Evolutionary conservation across 2,329 filamentous ascomycete species (phyloP).

Genomic region (Penicillium polonicum): DNA sequence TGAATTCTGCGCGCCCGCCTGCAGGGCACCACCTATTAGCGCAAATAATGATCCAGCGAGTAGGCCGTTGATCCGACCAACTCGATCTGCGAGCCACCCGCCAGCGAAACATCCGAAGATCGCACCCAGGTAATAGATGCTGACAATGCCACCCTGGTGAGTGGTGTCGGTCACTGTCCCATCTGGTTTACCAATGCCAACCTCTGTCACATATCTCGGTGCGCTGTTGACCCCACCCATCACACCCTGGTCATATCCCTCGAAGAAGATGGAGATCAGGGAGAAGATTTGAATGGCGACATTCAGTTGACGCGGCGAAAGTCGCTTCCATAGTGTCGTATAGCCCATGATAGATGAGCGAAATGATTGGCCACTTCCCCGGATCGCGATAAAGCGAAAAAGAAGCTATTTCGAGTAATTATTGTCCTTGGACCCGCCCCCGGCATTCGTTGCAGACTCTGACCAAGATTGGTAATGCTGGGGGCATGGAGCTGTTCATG

Average conservation of each 20-base stretch:
- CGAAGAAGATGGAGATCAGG: constrained; percentile 38
- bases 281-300: constrained; percentile 37
- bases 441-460: not conserved
- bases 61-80: constrained; percentile 55
- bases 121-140: constrained; percentile 54
- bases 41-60: constrained; percentile 50
- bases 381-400: not conserved
- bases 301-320: constrained; percentile 46
- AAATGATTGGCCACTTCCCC: not conserved
- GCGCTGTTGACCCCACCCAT: constrained; percentile 52
- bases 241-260: constrained; percentile 57
- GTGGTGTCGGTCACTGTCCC: constrained; percentile 50
- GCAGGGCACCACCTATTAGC: constrained; percentile 51
- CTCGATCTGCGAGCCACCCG: constrained; percentile 52
- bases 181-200: constrained; percentile 48
- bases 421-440: constrained; percentile 20
- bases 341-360: constrained; percentile 36
- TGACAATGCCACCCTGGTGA: constrained; percentile 54
- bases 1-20: constrained; percentile 46
- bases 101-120: constrained; percentile 53
- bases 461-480: not conserved
- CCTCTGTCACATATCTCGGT: constrained; percentile 38
- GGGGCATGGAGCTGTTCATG: not conserved
- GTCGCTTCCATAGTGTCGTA: constrained; percentile 44
- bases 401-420: not conserved